Evolutionary conservation across 306 rosid species (phyloP).

Genomic region (Rosa persica): DNA sequence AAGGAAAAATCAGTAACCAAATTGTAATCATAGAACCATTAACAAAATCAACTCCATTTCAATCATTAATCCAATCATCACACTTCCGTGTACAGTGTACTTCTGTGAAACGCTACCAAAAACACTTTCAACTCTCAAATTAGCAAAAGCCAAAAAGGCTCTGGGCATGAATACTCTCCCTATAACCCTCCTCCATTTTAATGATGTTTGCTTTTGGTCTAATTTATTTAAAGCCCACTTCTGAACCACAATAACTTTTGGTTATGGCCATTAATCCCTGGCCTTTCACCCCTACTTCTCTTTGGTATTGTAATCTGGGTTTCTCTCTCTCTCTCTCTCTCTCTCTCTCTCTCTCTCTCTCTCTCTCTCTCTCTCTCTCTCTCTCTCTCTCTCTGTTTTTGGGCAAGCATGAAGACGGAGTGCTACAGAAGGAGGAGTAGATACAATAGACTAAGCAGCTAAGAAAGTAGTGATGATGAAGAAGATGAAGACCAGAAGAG

Average conservation of each 20-base stretch:
- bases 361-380: too few species aligned
- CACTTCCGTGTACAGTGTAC: too few species aligned
- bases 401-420: conserved; percentile 6
- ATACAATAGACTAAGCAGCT: conserved; percentile 14
- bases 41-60: too few species aligned
- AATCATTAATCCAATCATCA: too few species aligned
- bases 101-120: not conserved
- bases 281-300: not conserved
- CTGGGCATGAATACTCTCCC: not conserved
- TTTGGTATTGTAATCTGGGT: not conserved
- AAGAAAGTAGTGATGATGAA: not conserved
- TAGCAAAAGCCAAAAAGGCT: not conserved
- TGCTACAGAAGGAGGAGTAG: conserved; percentile 6
- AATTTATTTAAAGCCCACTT: not conserved
- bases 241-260: conserved; percentile 2
- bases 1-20: too few species aligned
- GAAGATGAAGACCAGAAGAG: conserved; percentile 6
- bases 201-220: not conserved
- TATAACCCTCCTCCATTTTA: not conserved
- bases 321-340: not conserved
- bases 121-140: too few species aligned
- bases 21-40: too few species aligned
- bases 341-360: too few species aligned
- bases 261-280: not conserved
- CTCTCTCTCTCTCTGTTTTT: too few species aligned